These are phyloP conservation scores for Amaranthus palmeri DNA, from an alignment of 148 eudicot species.

Conservation along the genomic window DNA sequence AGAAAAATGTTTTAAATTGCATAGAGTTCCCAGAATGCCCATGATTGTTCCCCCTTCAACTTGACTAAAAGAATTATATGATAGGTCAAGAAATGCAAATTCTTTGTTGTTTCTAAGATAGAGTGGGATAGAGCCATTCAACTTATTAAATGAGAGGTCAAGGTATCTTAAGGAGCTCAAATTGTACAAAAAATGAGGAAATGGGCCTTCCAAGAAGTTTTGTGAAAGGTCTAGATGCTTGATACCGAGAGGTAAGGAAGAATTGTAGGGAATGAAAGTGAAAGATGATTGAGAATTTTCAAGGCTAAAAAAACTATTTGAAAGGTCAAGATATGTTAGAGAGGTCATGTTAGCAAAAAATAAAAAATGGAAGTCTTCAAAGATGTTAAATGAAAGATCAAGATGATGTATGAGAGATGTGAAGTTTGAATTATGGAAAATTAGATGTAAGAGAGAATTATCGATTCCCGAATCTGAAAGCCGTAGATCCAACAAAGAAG, in stretches of 20 bases:
- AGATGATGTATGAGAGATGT: too few species aligned
- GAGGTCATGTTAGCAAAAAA: too few species aligned
- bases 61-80: background rate
- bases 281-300: background rate
- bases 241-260: background rate
- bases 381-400: too few species aligned
- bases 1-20: constrained; percentile 7
- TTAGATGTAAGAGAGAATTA: background rate
- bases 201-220: constrained; percentile 8
- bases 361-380: too few species aligned
- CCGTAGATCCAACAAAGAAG: constrained; percentile 12
- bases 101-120: constrained; percentile 7
- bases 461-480: background rate
- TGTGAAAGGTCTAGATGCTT: constrained; percentile 18
- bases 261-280: constrained; percentile 3
- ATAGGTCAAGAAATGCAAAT: constrained; percentile 10
- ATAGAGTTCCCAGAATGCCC: constrained; percentile 5
- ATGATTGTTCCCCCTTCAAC: constrained; percentile 17
- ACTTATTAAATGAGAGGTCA: constrained; percentile 24
- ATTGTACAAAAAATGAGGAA: constrained; percentile 1
- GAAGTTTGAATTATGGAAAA: constrained; percentile 10
- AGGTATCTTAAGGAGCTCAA: constrained; percentile 17
- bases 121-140: constrained; percentile 17
- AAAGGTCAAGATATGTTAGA: too few species aligned
- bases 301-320: background rate